These are phyloP conservation scores for Eustoma russellianum DNA, from an alignment of 257 asterid species.

Conservation along the genomic window DNA sequence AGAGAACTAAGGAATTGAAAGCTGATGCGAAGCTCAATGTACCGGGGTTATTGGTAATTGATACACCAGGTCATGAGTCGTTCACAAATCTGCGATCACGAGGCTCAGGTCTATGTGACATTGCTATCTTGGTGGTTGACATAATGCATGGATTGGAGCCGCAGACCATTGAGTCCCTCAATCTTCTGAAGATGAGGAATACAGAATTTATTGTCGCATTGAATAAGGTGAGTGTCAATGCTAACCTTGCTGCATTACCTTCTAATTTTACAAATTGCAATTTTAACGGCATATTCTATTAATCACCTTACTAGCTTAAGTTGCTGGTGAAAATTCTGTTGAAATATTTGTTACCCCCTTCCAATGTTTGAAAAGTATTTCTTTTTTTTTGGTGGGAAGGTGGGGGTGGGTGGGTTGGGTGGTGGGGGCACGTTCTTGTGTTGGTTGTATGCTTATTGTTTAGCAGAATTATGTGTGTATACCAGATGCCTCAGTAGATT, in stretches of 20 bases:
- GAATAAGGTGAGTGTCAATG: conserved; percentile 61
- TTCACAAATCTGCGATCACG: conserved; percentile 87
- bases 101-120: conserved; percentile 95
- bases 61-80: conserved; percentile 98
- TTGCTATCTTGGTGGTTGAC: conserved; percentile 94
- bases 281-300: too few relatives aligned
- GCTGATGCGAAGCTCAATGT: conserved; percentile 92
- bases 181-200: conserved; percentile 87
- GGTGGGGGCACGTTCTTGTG: too few relatives aligned
- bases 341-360: too few relatives aligned
- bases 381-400: too few relatives aligned
- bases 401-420: too few relatives aligned
- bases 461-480: too few relatives aligned
- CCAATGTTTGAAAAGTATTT: too few relatives aligned
- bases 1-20: conserved; percentile 90
- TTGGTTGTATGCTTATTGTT: too few relatives aligned
- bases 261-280: not conserved
- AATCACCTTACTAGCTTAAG: too few relatives aligned
- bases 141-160: conserved; percentile 98
- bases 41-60: conserved; percentile 92
- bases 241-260: conserved; percentile 2
- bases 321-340: too few relatives aligned
- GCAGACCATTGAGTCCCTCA: conserved; percentile 93
- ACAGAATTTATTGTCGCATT: conserved; percentile 84
- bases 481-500: too few relatives aligned